A percentile compares a stretch with the other conserved stretches of the same genome.
phyloP scores from a whole-genome alignment of 345 rosid species.

The Trapa incisa region DNA sequence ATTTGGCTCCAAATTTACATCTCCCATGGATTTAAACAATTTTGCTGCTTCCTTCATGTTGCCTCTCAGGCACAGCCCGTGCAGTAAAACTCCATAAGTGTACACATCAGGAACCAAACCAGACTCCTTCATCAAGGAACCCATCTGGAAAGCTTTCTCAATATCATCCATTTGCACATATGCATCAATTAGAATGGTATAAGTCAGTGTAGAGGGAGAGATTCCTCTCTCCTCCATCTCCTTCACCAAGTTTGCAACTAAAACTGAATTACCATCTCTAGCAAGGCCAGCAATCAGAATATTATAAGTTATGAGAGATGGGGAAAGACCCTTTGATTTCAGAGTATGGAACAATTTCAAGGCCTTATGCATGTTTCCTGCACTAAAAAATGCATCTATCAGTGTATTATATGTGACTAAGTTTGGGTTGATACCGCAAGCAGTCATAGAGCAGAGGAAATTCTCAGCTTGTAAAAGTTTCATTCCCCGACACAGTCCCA shows the following conservation, averaged over 20 bases:
- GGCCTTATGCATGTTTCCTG: slow-evolving; percentile 33
- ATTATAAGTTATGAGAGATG: slow-evolving; percentile 55
- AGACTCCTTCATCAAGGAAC: slow-evolving; percentile 35
- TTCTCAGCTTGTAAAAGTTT: slow-evolving; percentile 38
- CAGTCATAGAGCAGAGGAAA: slow-evolving; percentile 34
- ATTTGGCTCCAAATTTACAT: slow-evolving; percentile 37
- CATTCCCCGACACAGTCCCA: slow-evolving; percentile 41
- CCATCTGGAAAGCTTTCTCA: slow-evolving; percentile 49
- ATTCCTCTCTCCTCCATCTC: slow-evolving; percentile 81
- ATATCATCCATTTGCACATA: slow-evolving; percentile 30
- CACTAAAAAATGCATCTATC: slow-evolving; percentile 45
- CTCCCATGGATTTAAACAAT: slow-evolving; percentile 37
- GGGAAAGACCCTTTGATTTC: slow-evolving; percentile 43
- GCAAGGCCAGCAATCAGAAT: slow-evolving; percentile 40
- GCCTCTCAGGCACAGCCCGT: slow-evolving; percentile 60
- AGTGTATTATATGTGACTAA: slow-evolving; percentile 54
- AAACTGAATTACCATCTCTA: slow-evolving; percentile 27
- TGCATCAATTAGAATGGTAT: slow-evolving; percentile 47
- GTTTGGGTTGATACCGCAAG: slow-evolving; percentile 35
- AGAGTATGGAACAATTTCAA: slow-evolving; percentile 32
- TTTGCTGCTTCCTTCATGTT: slow-evolving; percentile 59
- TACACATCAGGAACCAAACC: slow-evolving; percentile 59
- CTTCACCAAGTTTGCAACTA: slow-evolving; percentile 36
- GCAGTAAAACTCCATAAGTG: slow-evolving; percentile 44
- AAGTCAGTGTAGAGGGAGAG: slow-evolving; percentile 54